Base-by-base conservation (phyloP, 2,329 filamentous ascomycete genomes). In the Tolypocladium sp. region DNA sequence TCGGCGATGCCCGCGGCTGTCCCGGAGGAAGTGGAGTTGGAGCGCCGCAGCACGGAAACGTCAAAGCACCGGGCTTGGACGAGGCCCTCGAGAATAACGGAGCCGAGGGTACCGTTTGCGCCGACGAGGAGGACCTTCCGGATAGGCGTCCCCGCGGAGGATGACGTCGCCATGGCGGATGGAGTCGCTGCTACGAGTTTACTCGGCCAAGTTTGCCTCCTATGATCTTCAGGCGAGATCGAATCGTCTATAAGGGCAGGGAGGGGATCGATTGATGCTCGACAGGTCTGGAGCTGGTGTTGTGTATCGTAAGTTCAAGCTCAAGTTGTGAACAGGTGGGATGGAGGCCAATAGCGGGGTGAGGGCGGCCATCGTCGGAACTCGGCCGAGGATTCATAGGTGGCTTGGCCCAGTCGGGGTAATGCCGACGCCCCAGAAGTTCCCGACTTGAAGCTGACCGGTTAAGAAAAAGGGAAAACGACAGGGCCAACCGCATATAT, bases 11-110 rank as follows among this genome's bases (percentile, higher is more conserved):
- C 55, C 4, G 61, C 57, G 1, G 63, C 63, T n/a, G 65, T 57
- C 35, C 68, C 60, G 12, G 69, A 60, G 1, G 65, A 66, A 1
- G 67, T 63, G 10, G 71, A 73, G 44, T 61, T 68, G n/a, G 71
- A 69, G 37, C 85, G 82, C 30, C 79, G 80, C 55, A 87, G 76
- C 44, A 83, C 74, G 10, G 81, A 83, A 58, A 86, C 72, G 58
- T 77, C 74, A 72, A 87, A 77, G 37, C 60, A 63, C 33, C 69
- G 69, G 35, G 70, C 70, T 1, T 67, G 61, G 44, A 77, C 62
- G 20, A 79, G 71, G 17, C 70, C 71, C 2, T 70, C 64, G 54
- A 76, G 66, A 3, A 78, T 68, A 33, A 71, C 65, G 5, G 69
- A 68, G 59, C 77, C 77, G 15, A 79, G 68, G 25, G 70, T 74